phyloP scores from a whole-genome alignment of 2,329 filamentous ascomycete genomes.

The Microthyrium microscopicum region DNA sequence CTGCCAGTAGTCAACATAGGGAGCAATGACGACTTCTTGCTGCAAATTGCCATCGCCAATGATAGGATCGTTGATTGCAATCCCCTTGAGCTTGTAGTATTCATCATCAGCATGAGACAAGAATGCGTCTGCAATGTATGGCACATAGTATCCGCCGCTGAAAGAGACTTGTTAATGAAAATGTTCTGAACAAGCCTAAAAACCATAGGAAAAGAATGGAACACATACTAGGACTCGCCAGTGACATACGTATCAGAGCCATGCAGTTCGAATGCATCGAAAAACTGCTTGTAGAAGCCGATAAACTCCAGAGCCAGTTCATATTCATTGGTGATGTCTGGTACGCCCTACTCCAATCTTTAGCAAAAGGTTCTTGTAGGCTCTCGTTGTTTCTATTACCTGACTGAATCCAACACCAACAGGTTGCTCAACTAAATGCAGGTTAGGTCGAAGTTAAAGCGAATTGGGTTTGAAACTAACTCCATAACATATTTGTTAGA shows the following conservation, averaged over 20 bases:
- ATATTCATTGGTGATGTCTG: constrained; percentile 30
- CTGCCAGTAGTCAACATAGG: constrained; percentile 23
- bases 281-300: constrained; percentile 38
- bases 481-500: constrained; percentile 24
- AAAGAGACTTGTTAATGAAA: neutral
- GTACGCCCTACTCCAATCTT: constrained; percentile 15
- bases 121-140: constrained; percentile 39
- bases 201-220: constrained; percentile 11
- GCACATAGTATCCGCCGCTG: constrained; percentile 34
- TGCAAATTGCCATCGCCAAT: constrained; percentile 25
- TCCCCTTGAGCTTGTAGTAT: constrained; percentile 35
- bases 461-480: too few relatives aligned
- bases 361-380: neutral
- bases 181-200: neutral
- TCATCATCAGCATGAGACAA: constrained; percentile 34
- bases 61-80: constrained; percentile 32
- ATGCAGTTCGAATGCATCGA: constrained; percentile 36
- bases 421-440: constrained; percentile 36
- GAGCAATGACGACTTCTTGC: constrained; percentile 17
- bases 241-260: constrained; percentile 38
- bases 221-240: constrained; percentile 36
- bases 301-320: constrained; percentile 30
- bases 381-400: neutral
- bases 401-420: constrained; percentile 28
- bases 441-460: too few relatives aligned